These are phyloP conservation scores for Dictyostelium brefeldianum DNA, from an alignment of 78 protist species.

Conservation along the genomic window DNA sequence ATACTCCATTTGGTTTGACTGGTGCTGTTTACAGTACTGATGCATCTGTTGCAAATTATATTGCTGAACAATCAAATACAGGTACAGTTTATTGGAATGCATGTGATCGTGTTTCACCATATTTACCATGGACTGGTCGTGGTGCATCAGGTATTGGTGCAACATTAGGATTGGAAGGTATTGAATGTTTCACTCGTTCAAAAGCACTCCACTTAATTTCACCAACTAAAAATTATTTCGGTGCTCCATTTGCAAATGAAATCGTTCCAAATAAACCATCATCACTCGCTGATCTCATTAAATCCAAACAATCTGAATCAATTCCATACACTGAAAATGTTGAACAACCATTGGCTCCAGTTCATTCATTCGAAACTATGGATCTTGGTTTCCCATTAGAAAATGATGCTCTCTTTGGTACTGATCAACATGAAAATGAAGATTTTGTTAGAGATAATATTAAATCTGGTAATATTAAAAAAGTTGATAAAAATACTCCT, in stretches of 20 bases:
- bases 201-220: conserved; percentile 70
- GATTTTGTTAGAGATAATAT: not conserved
- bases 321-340: not conserved
- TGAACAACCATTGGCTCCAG: not conserved
- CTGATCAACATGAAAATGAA: not conserved
- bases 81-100: conserved; percentile 87
- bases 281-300: not conserved
- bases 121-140: conserved; percentile 83
- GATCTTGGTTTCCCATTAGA: conserved; percentile 12
- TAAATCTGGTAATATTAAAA: not conserved
- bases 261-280: conserved; percentile 53
- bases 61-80: conserved; percentile 45
- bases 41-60: conserved; percentile 30
- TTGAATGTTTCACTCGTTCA: conserved; percentile 41
- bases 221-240: not conserved
- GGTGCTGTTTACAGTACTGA: conserved; percentile 52
- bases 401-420: not conserved
- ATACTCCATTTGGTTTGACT: conserved; percentile 77
- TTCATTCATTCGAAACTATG: not conserved
- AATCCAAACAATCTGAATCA: not conserved
- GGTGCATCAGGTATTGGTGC: conserved; percentile 71
- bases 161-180: conserved; percentile 80
- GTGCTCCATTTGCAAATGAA: not conserved
- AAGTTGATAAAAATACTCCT: not conserved
- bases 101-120: conserved; percentile 80